Evolutionary conservation across 2,329 filamentous ascomycete genomes (phyloP).

Genomic region (Aspergillus costaricaensis): DNA sequence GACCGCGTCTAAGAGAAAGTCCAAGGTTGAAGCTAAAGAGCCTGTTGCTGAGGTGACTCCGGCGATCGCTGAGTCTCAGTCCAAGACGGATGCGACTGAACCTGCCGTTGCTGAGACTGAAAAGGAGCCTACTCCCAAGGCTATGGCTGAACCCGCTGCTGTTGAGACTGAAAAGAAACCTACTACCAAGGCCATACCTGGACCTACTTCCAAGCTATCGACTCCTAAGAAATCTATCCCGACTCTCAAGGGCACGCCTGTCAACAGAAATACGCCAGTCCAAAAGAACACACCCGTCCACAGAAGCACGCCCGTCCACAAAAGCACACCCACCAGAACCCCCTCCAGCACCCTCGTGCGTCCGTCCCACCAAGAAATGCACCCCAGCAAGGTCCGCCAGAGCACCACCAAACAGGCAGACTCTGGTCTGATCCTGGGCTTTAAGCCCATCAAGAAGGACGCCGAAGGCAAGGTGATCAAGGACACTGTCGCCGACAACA

Average conservation of each 20-base stretch:
- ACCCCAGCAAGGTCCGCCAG: conserved; percentile 78
- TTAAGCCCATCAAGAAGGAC: conserved; percentile 67
- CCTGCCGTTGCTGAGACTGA: not conserved
- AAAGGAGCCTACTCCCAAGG: not conserved
- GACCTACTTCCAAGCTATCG: not conserved
- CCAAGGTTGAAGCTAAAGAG: not conserved
- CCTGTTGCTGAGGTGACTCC: not conserved
- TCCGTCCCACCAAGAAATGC: conserved; percentile 80
- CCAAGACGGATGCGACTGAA: conserved; percentile 3
- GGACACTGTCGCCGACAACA: conserved; percentile 33
- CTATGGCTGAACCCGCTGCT: not conserved
- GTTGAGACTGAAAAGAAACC: not conserved
- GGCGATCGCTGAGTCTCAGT: not conserved
- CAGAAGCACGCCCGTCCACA: conserved; percentile 14
- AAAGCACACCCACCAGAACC: conserved; percentile 27
- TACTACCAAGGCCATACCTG: not conserved
- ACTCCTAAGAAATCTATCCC: not conserved
- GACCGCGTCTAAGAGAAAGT: not conserved
- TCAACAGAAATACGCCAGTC: conserved; percentile 1
- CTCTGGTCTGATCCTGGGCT: conserved; percentile 78
- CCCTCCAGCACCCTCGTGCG: conserved; percentile 63
- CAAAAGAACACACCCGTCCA: conserved; percentile 21
- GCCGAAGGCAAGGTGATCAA: conserved; percentile 39
- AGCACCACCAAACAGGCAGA: conserved; percentile 75
- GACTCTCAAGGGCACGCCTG: conserved; percentile 13